phyloP scores from a whole-genome alignment of 352 stramenopile genomes.

The Hyphochytrium catenoides region DNA sequence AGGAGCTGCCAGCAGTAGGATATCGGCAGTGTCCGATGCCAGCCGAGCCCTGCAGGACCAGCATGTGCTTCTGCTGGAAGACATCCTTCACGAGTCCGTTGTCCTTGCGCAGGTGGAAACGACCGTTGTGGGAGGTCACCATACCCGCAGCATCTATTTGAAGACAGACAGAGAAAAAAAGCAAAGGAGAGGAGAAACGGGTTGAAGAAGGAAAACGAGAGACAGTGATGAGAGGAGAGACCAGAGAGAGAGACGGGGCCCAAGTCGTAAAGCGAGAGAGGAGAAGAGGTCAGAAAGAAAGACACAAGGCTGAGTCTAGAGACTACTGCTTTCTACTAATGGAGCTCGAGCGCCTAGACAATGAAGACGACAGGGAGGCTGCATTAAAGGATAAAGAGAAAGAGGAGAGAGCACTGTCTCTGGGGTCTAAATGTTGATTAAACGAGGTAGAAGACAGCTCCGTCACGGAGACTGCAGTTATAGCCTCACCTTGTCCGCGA shows the following conservation, averaged over 20 bases:
- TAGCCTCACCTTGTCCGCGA: conserved; percentile 67
- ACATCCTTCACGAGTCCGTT: conserved; percentile 95
- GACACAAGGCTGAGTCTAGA: conserved; percentile 24
- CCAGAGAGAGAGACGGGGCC: not conserved
- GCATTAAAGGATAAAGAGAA: too few species aligned
- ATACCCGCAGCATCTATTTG: conserved; percentile 70
- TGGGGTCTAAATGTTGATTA: too few species aligned
- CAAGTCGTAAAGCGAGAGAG: conserved; percentile 1
- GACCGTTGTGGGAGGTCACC: conserved; percentile 75
- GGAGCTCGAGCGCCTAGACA: too few species aligned
- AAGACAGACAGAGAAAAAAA: not conserved
- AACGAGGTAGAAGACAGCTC: too few species aligned
- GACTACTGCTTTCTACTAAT: too few species aligned
- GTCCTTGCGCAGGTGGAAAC: conserved; percentile 90
- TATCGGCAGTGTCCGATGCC: conserved; percentile 96
- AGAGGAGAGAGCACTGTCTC: too few species aligned
- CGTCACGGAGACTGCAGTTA: too few species aligned
- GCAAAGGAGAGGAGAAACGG: too few species aligned
- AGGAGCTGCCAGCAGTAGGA: conserved; percentile 79
- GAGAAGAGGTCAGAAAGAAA: conserved; percentile 3
- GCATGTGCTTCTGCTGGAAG: conserved; percentile 96
- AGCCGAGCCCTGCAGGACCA: conserved; percentile 78
- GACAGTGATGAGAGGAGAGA: not conserved
- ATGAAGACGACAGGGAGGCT: too few species aligned
- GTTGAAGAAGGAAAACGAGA: too few species aligned